Conservation (phyloP, 2,329 filamentous ascomycete species). For the Colletotrichum tofieldiae region DNA sequence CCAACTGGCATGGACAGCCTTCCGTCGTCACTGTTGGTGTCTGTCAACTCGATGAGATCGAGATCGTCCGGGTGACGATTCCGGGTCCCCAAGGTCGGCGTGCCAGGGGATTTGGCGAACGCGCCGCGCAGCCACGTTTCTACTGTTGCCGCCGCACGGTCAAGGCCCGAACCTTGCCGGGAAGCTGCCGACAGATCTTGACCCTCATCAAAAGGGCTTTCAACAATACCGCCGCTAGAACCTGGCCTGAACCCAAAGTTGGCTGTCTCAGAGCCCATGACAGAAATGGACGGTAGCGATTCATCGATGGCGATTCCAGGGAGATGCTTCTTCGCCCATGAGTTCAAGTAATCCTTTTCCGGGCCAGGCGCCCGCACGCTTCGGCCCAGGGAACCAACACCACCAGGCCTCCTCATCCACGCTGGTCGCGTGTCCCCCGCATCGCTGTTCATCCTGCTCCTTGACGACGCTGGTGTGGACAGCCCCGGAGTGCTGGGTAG, state of each 20-base stretch:
- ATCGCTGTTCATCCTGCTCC: slow-evolving; percentile 57
- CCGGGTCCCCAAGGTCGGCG: slow-evolving; percentile 60
- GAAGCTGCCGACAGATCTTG: slow-evolving; percentile 58
- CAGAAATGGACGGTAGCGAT: slow-evolving; percentile 75
- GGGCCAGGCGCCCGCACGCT: slow-evolving; percentile 84
- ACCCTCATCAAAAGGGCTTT: slow-evolving; percentile 66
- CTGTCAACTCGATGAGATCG: slow-evolving; percentile 81
- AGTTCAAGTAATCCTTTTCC: slow-evolving; percentile 86
- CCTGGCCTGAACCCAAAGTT: slow-evolving; percentile 67
- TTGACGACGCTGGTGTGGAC: slow-evolving; percentile 54
- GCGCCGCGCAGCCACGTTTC: slow-evolving; percentile 93
- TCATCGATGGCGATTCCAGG: slow-evolving; percentile 82
- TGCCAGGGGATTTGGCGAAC: slow-evolving; percentile 74
- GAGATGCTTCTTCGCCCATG: slow-evolving; percentile 86
- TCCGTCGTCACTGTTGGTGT: slow-evolving; percentile 72
- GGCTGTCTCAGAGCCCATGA: slow-evolving; percentile 74
- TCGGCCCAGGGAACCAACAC: slow-evolving; percentile 85
- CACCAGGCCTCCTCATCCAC: slow-evolving; percentile 87
- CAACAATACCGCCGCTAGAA: slow-evolving; percentile 61
- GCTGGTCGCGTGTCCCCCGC: slow-evolving; percentile 61
- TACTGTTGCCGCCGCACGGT: slow-evolving; percentile 88
- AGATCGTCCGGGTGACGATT: slow-evolving; percentile 61
- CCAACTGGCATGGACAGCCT: slow-evolving; percentile 46
- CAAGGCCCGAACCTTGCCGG: slow-evolving; percentile 72
- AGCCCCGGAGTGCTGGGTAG: slow-evolving; percentile 48